phyloP scores from a whole-genome alignment of 495 filamentous ascomycete species.

The Bombardia bombarda region DNA sequence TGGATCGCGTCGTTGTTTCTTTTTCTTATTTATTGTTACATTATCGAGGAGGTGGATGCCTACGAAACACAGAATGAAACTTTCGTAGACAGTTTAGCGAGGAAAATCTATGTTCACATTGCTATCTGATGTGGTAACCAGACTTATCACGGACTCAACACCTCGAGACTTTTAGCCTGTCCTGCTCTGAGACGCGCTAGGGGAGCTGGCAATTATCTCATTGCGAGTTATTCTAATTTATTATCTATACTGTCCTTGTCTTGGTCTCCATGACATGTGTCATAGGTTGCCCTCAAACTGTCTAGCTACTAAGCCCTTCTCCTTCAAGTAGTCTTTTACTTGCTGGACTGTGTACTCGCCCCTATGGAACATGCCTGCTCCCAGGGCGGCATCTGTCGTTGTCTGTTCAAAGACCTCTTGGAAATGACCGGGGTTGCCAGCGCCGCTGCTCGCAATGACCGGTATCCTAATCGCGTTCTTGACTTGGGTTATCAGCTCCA shows the following conservation, averaged over 20 bases:
- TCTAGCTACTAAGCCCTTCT: conserved; percentile 65
- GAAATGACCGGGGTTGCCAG: conserved; percentile 85
- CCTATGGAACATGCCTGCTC: conserved; percentile 96
- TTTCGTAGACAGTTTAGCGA: too few relatives aligned
- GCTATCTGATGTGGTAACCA: too few relatives aligned
- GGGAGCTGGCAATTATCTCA: too few relatives aligned
- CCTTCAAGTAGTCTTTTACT: conserved; percentile 78
- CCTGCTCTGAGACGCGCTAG: too few relatives aligned
- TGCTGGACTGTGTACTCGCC: conserved; percentile 90
- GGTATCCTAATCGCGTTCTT: conserved; percentile 81
- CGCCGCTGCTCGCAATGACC: conserved; percentile 91
- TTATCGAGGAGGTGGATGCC: too few relatives aligned
- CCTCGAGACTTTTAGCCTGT: too few relatives aligned
- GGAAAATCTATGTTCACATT: too few relatives aligned
- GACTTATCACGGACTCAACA: too few relatives aligned
- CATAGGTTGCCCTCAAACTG: conserved; percentile 55
- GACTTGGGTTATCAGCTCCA: conserved; percentile 83
- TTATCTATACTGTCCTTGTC: conserved; percentile 4
- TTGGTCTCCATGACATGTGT: too few relatives aligned
- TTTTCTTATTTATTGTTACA: not conserved
- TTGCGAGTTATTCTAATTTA: too few relatives aligned
- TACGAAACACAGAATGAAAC: too few relatives aligned
- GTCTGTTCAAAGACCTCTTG: conserved; percentile 82
- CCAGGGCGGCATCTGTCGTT: conserved; percentile 82
- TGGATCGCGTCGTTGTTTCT: too few relatives aligned